Conservation (phyloP, 2,329 filamentous ascomycete genomes). For the Alternaria triticina region DNA sequence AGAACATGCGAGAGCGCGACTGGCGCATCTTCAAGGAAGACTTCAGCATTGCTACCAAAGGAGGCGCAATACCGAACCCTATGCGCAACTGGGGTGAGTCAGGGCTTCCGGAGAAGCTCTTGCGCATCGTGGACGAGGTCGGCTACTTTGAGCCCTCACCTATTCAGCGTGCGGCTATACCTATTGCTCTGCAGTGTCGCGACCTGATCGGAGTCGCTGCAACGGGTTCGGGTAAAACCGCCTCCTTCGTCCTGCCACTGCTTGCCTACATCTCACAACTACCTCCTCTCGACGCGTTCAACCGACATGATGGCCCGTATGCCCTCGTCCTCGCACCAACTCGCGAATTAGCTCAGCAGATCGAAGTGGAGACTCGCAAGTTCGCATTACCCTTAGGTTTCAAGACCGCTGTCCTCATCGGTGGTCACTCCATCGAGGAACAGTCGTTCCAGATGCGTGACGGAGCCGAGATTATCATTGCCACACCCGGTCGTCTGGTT, state of each 20-base stretch:
- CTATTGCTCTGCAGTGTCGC: conserved; percentile 87
- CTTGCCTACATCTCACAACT: conserved; percentile 94
- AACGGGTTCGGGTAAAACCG: conserved; percentile 98
- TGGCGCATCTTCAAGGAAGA: conserved; percentile 99
- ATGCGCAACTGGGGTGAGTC: conserved; percentile 96
- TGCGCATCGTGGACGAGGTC: conserved; percentile 81
- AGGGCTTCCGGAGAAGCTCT: conserved; percentile 73
- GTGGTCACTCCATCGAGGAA: conserved; percentile 93
- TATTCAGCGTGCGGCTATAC: conserved; percentile 93
- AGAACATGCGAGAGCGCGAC: conserved; percentile 95
- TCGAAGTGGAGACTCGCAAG: conserved; percentile 90
- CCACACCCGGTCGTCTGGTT: conserved; percentile 95
- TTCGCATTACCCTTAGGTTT: conserved; percentile 91
- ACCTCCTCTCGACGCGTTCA: conserved; percentile 80
- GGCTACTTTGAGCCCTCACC: conserved; percentile 92
- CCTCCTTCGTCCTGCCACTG: conserved; percentile 88
- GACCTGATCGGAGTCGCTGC: conserved; percentile 98
- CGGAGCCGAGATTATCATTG: conserved; percentile 96
- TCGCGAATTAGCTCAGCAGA: conserved; percentile 96
- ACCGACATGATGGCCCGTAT: conserved; percentile 94
- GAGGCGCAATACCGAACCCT: conserved; percentile 88
- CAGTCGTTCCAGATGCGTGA: conserved; percentile 89
- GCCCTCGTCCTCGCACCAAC: conserved; percentile 97
- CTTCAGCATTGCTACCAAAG: conserved; percentile 95
- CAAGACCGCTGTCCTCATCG: conserved; percentile 95